Base-by-base conservation (phyloP, 106 monocot species). In the Apostasia shenzhenica region DNA sequence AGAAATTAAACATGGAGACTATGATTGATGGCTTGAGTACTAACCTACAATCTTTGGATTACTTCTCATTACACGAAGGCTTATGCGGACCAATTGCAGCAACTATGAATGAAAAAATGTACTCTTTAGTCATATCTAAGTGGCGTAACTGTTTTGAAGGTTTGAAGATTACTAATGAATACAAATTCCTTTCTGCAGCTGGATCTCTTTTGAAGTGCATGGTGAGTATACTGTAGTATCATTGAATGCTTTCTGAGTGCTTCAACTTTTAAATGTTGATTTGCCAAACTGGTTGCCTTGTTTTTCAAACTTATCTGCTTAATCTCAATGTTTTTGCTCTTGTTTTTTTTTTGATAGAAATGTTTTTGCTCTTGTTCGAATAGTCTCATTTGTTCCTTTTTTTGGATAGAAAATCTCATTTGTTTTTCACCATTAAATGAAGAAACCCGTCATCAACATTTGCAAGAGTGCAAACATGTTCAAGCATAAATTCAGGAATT, bases 101-200 rank as follows among this genome's bases (percentile, higher is more conserved):
- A 68, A 99, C 92, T 73, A 77, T 93, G 74, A 93, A 90, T 78
- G 97, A 93, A 60, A 77, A 80, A 1, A 85, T 90, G 87, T 82
- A 89, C 56, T 81, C 75, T 65, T 72, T 99, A 59, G 90, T 99
- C 45, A 78, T 87, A 55, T 76, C 81, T 6, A 92, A 86, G 65
- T 99, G 92, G 92, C 97, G 83, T 64, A 79, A 93, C 63, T 69
- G 81, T 73, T 93, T 83, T 82, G 97, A 99, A 41, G 67, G 77
- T 3, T 77, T 99, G 76, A 99, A 99, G 80, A 76, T 83, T 70
- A 87, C 81, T 57, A 78, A 82, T 49, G 79, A 93, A 45, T 79
- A 87, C 55, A 92, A 90, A 74, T 58, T 77, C 59, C 55, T 99
- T 46, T 85, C 89, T 39, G 82, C 90, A 66, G 76, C 87, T 67